Evolutionary conservation across 257 asterid genomes (phyloP).

Genomic region (Lycium ferocissimum): DNA sequence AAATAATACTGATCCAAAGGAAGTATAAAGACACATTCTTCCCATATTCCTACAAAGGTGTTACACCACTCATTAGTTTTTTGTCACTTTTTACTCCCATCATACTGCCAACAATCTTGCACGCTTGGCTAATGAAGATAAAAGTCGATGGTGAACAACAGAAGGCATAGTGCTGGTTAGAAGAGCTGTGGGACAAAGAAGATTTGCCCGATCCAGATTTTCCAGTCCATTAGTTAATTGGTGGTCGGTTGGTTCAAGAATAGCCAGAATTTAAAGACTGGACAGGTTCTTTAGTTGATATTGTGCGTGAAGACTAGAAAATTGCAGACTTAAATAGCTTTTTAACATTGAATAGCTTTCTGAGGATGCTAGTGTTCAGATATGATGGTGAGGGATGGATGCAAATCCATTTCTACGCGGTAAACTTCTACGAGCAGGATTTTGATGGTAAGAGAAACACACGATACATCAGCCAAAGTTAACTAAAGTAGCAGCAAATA

Average conservation of each 20-base stretch:
- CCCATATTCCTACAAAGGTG: background rate
- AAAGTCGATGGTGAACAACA: background rate
- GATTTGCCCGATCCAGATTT: background rate
- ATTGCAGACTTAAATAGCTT: background rate
- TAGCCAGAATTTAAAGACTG: background rate
- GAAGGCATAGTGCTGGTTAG: background rate
- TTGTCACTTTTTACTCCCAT: background rate
- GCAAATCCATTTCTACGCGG: background rate
- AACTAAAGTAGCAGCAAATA: background rate
- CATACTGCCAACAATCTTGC: background rate
- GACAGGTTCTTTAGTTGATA: slow-evolving; percentile 3
- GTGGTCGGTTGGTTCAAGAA: background rate
- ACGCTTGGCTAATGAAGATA: background rate
- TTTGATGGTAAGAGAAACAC: background rate
- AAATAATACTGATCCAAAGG: background rate
- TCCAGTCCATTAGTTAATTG: slow-evolving; percentile 1
- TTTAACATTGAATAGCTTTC: background rate
- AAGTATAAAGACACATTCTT: background rate
- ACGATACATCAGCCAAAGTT: background rate
- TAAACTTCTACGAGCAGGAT: background rate
- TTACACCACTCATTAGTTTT: background rate
- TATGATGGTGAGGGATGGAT: background rate
- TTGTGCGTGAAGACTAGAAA: background rate
- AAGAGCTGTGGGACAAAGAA: background rate
- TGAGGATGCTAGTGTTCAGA: slow-evolving; percentile 4